Evolutionary conservation across 2,329 filamentous ascomycete genomes (phyloP).

Genomic region (Hortaea werneckii): DNA sequence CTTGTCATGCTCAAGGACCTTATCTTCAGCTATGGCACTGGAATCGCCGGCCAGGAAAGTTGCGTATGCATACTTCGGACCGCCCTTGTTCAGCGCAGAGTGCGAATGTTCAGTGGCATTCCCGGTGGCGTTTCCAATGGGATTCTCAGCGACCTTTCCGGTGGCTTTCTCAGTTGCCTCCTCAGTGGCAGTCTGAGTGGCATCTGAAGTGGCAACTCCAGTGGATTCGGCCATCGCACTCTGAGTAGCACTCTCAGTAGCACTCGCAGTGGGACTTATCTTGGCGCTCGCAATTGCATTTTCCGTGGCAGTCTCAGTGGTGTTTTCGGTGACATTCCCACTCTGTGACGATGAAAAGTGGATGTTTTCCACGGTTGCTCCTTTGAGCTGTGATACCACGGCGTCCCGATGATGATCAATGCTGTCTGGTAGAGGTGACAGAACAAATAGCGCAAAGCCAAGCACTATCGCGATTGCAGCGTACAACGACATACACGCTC

Average conservation of each 20-base stretch:
- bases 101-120: no score
- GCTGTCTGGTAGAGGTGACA: not conserved
- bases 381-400: conserved; percentile 1
- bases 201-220: not conserved
- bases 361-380: not conserved
- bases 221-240: not conserved
- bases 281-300: not conserved
- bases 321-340: not conserved
- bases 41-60: conserved; percentile 17
- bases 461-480: not conserved
- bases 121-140: no score
- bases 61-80: conserved; percentile 18
- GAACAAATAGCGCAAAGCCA: conserved; percentile 1
- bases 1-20: conserved; percentile 10
- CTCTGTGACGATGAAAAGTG: not conserved
- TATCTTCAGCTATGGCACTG: conserved; percentile 8
- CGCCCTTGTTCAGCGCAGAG: not conserved
- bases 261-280: no score
- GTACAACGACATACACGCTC: not conserved
- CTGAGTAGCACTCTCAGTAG: no score
- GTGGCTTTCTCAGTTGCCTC: not conserved
- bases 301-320: not conserved
- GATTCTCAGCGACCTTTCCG: no score
- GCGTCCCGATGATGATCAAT: conserved; percentile 1
- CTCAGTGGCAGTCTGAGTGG: not conserved